Conservation (phyloP, 805 yeast species). For the Myxozyma kluyveri region DNA sequence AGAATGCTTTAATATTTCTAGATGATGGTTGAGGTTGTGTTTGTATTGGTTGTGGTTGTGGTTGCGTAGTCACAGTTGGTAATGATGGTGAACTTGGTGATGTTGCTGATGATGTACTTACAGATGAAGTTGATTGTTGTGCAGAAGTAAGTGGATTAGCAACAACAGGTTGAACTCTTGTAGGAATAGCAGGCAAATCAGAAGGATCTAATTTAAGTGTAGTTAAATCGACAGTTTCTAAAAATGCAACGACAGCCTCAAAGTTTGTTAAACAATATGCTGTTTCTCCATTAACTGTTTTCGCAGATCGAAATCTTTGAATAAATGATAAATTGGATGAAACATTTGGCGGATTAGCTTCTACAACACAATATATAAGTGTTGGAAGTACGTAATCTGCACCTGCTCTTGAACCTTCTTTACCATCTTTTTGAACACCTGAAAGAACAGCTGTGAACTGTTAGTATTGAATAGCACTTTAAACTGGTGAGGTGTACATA, state of each 20-base stretch:
- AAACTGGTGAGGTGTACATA: constrained; percentile 1
- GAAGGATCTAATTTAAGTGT: constrained; percentile 35
- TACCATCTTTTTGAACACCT: constrained; percentile 3
- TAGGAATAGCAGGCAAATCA: constrained; percentile 25
- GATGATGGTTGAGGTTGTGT: constrained; percentile 74
- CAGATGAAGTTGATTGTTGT: constrained; percentile 5
- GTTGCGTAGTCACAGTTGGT: not conserved
- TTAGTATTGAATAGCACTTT: not conserved
- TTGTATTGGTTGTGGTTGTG: constrained; percentile 60
- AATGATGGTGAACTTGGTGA: not conserved
- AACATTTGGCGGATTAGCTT: constrained; percentile 36
- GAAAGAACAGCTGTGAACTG: constrained; percentile 13
- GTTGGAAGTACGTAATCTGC: constrained; percentile 45
- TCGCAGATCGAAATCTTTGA: constrained; percentile 41
- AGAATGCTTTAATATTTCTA: not conserved
- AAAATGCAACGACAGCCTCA: constrained; percentile 44
- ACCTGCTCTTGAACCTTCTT: constrained; percentile 30
- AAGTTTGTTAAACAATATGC: constrained; percentile 45
- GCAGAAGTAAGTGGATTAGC: constrained; percentile 5
- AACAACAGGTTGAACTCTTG: constrained; percentile 8
- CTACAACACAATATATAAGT: constrained; percentile 39
- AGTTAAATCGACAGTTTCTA: constrained; percentile 39
- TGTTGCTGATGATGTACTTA: not conserved
- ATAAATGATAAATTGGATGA: constrained; percentile 41
- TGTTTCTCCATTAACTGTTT: constrained; percentile 40